Conservation (phyloP, 1,284 basidiomycete genomes). For the Cronartium ribicola region DNA sequence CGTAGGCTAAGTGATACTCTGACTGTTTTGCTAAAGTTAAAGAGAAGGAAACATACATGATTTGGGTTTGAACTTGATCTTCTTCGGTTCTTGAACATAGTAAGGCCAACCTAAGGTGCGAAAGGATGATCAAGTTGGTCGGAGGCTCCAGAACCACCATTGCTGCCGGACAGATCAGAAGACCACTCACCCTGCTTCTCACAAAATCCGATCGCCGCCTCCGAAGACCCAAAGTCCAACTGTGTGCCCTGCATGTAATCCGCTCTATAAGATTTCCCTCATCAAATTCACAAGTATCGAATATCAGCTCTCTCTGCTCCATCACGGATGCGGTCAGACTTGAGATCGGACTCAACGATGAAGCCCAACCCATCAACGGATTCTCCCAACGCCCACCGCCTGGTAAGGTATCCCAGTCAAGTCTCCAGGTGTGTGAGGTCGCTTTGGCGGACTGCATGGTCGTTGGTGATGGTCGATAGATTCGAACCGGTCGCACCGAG, state of each 20-base stretch:
- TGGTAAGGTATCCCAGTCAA: constrained; percentile 88
- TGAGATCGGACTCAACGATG: constrained; percentile 58
- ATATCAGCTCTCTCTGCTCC: no score
- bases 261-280: constrained; percentile 59
- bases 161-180: neutral
- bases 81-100: constrained; percentile 53
- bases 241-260: constrained; percentile 96
- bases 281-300: constrained; percentile 9
- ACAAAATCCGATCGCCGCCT: constrained; percentile 89
- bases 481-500: constrained; percentile 78
- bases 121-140: neutral
- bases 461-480: constrained; percentile 88
- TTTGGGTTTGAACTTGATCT: constrained; percentile 52
- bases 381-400: constrained; percentile 95
- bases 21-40: constrained; percentile 3
- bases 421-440: constrained; percentile 82
- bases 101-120: constrained; percentile 48
- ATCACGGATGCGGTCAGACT: constrained; percentile 51
- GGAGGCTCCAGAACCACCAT: constrained; percentile 1
- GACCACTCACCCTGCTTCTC: constrained; percentile 72
- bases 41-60: constrained; percentile 43
- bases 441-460: constrained; percentile 90
- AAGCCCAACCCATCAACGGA: constrained; percentile 96
- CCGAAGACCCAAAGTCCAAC: constrained; percentile 78
- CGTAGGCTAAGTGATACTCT: neutral